Conservation (phyloP, 2,329 filamentous ascomycete species). For the Hypoxylon sp. region DNA sequence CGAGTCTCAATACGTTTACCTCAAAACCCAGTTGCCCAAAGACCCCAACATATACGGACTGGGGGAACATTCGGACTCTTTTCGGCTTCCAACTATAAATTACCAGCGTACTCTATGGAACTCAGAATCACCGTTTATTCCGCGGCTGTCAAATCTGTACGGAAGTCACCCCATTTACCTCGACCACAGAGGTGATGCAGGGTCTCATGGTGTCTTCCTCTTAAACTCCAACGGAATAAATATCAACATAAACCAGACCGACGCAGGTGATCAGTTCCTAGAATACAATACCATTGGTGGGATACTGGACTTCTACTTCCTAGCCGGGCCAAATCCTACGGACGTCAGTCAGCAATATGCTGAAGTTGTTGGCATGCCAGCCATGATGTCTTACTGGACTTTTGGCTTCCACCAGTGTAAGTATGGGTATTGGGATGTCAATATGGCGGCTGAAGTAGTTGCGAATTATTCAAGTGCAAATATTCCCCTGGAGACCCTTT, state of each 20-base stretch:
- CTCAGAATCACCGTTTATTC: constrained; percentile 66
- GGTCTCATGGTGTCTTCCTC: constrained; percentile 72
- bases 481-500: constrained; percentile 72
- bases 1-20: constrained; percentile 64
- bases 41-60: constrained; percentile 74
- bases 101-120: constrained; percentile 74
- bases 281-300: constrained; percentile 79
- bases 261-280: constrained; percentile 69
- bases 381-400: constrained; percentile 68
- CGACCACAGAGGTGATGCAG: constrained; percentile 67
- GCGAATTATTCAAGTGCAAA: constrained; percentile 69
- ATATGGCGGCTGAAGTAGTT: constrained; percentile 68
- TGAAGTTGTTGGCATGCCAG: constrained; percentile 63
- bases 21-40: constrained; percentile 70
- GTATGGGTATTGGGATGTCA: constrained; percentile 69
- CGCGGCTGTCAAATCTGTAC: constrained; percentile 68
- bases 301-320: constrained; percentile 72
- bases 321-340: constrained; percentile 64
- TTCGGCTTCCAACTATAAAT: constrained; percentile 68
- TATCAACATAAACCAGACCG: constrained; percentile 59
- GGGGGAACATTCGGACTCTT: constrained; percentile 73
- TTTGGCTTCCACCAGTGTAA: constrained; percentile 68
- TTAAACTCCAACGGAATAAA: constrained; percentile 77
- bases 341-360: constrained; percentile 65
- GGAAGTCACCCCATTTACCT: constrained; percentile 76